Base-by-base conservation (phyloP, 2,329 filamentous ascomycete species). In the Claviceps africana region DNA sequence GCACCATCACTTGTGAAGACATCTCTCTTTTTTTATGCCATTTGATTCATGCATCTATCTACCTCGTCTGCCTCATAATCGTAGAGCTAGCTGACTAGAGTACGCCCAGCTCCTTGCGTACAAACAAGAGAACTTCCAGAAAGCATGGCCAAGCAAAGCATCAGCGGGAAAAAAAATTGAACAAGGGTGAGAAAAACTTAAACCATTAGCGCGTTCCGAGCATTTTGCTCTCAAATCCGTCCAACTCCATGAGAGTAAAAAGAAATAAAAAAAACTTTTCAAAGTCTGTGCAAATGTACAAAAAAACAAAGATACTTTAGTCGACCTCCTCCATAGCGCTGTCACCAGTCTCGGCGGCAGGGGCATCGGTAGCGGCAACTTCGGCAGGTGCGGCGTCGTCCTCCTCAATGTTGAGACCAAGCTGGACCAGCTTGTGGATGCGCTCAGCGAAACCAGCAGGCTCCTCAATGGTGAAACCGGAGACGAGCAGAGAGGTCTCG, bases 241-340 rank as follows among this genome's bases (percentile, higher is more conserved):
- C 63, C 66, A 72, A 72, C 69, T 71, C 69, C 69, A 58, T 63
- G 25, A 25, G 25, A 5, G 25, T 25, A 15, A 46, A 46, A 21
- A n/a, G 21, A 47, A 44, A 28, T 3, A 44, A 58, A 66, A 66
- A 67, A 66, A 66, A 67, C 64, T 68, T 69, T 70, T 69, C 31
- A 58, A 61, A 57, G 59, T 65, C 65, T 67, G 63, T 68, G 64
- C 63, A 56, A 64, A 63, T 60, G 57, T 61, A 58, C 53, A 55
- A 54, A 46, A 57, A 54, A 53, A 35, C 11, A 46, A 57, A 55
- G 54, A 56, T 55, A 45, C 65, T 77, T 77, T 95, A 98, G 81
- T 98, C 93, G 70, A 98, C 93, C 83, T 98, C 93, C 83, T 98
- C 93, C 93, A 98, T 98, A 71, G 90, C 85, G 76, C 86, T 94